phyloP scores from a whole-genome alignment of 805 yeast species.

The Danielia reshetovae region DNA sequence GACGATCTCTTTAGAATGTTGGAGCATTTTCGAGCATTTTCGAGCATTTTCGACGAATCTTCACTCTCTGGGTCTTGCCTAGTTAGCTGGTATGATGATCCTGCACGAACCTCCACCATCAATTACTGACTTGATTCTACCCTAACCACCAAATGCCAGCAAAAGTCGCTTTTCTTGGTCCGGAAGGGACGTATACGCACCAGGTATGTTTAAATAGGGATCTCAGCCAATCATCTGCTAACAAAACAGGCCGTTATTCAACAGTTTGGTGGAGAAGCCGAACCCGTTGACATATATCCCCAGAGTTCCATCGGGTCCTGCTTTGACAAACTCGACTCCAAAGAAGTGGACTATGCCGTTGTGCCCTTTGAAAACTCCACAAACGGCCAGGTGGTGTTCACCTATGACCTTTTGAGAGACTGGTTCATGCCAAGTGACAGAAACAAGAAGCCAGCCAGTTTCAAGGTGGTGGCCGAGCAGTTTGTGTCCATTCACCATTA shows the following conservation, averaged over 20 bases:
- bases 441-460: conserved; percentile 17
- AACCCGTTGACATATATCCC: conserved; percentile 24
- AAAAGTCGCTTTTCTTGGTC: conserved; percentile 78
- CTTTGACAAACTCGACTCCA: conserved; percentile 47
- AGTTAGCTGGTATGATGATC: too few species aligned
- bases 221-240: conserved; percentile 5
- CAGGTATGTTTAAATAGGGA: conserved; percentile 45
- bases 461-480: conserved; percentile 70
- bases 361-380: conserved; percentile 94
- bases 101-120: too few species aligned
- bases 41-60: too few species aligned
- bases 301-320: conserved; percentile 56
- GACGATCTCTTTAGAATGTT: too few species aligned
- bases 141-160: conserved; percentile 4
- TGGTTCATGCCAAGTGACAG: conserved; percentile 39
- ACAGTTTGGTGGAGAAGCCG: conserved; percentile 42
- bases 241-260: conserved; percentile 41
- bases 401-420: conserved; percentile 78
- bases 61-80: too few species aligned
- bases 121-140: too few species aligned
- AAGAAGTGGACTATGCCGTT: conserved; percentile 60
- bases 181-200: conserved; percentile 89
- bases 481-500: conserved; percentile 81
- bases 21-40: too few species aligned
- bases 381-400: conserved; percentile 86